A percentile compares a stretch with the other conserved stretches of the same genome.
These are phyloP conservation scores for Alisma plantagoaquatica DNA, from an alignment of 106 monocot species.

Conservation along the genomic window DNA sequence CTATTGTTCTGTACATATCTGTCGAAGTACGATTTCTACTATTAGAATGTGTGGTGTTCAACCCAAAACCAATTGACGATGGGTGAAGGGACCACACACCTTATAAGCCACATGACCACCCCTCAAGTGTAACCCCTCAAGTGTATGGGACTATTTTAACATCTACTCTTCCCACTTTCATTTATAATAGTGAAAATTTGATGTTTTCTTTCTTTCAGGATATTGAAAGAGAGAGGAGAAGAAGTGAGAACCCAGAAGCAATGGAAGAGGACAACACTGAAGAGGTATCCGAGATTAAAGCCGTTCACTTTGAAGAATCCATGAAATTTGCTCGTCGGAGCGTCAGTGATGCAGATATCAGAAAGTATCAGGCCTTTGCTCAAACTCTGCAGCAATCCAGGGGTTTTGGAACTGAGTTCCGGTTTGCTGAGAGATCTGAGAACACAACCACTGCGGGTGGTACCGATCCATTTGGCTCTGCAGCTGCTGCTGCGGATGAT, in stretches of 20 bases:
- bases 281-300: constrained; percentile 71
- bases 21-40: no score
- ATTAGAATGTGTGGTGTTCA: no score
- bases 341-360: constrained; percentile 81
- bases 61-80: no score
- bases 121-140: background rate
- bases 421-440: constrained; percentile 63
- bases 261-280: constrained; percentile 73
- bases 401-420: constrained; percentile 75
- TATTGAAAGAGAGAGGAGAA: constrained; percentile 68
- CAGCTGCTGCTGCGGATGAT: constrained; percentile 40
- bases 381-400: constrained; percentile 86
- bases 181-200: background rate
- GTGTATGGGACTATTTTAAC: background rate
- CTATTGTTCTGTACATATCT: no score
- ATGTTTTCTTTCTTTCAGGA: constrained; percentile 26
- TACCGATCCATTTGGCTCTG: constrained; percentile 46
- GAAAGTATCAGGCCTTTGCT: constrained; percentile 88
- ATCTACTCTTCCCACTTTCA: background rate
- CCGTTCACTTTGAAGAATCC: constrained; percentile 75
- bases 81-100: no score
- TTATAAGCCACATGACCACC: no score
- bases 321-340: constrained; percentile 80
- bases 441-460: constrained; percentile 24
- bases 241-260: constrained; percentile 73